Evolutionary conservation across 352 stramenopile genomes (phyloP), one percentile per base, ranked within the genome.

Genomic region (Discostella stelligera): DNA sequence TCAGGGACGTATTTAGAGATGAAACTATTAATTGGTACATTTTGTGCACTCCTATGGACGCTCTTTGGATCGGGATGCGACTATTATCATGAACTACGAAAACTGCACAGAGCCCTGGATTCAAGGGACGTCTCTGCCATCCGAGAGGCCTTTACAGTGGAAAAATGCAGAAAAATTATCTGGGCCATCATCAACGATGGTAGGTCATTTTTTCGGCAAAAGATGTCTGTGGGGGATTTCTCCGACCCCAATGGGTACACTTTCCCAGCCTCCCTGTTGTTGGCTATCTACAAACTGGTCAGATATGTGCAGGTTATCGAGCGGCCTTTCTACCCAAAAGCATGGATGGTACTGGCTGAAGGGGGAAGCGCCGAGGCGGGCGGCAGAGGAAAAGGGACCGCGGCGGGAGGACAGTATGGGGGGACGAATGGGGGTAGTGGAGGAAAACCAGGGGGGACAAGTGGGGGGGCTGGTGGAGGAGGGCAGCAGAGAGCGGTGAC

Each of bases 21-120:
- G 3, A 65, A 65, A n/a, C 20, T 65, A 18, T 27, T 49, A 13
- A 30, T 65, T 10, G 30, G 30, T 0, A 52, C 56, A 14, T 65
- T 27, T 10, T 65, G 56, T 21, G 30, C 30, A 3, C 27, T 65
- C 2, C 14, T 65, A 9, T 65, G 27, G 30, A 30, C 56, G 20
- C 9, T 65, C 4, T 65, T 65, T 49, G 56, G 56, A 1, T 11
- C 44, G 3, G 9, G 44, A 4, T 65, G 56, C 27, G 27, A 52
- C 14, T 52, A 65, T 8, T 49, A 65, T 18, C 23, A 52, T 3
- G 39, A 58, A 13, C 50, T 58, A 0, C 9, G 27, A 3, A 58
- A 58, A 32, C 0, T 30, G 8, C 18, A 58, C 7, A 0, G 18
- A 8, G 32, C 32, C 18, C 18, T 58, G 18, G 50, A 58, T 32